Conservation (phyloP, 768 basidiomycete genomes). For the Amanita pseudoporphyria region DNA sequence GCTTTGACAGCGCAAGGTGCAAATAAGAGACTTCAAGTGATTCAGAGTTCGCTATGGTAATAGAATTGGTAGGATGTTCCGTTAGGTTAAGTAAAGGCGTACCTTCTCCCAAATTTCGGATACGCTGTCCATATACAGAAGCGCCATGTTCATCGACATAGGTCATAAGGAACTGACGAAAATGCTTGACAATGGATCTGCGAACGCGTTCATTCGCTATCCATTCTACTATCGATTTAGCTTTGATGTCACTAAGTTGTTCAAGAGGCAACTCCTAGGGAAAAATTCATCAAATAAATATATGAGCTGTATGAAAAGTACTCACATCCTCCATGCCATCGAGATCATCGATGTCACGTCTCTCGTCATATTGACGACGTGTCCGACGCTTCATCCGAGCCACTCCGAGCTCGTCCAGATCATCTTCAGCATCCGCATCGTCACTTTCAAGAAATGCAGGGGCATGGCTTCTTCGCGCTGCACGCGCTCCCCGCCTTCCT, state of each 20-base stretch:
- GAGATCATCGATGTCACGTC: slow-evolving; percentile 81
- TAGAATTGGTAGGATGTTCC: slow-evolving; percentile 1
- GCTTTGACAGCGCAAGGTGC: slow-evolving; percentile 87
- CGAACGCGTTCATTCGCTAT: slow-evolving; percentile 89
- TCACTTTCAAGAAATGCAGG: slow-evolving; percentile 85
- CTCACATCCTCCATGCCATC: slow-evolving; percentile 82
- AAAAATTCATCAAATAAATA: neutral
- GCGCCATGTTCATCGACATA: slow-evolving; percentile 87
- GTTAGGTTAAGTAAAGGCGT: slow-evolving; percentile 12
- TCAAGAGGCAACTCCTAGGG: slow-evolving; percentile 86
- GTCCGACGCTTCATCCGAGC: slow-evolving; percentile 73
- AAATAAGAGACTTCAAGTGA: slow-evolving; percentile 96
- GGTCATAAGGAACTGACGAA: slow-evolving; percentile 92
- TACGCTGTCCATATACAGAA: slow-evolving; percentile 92
- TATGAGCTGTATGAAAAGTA: slow-evolving; percentile 8
- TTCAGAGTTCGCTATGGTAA: slow-evolving; percentile 78
- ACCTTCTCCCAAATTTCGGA: slow-evolving; percentile 94
- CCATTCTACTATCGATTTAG: slow-evolving; percentile 97
- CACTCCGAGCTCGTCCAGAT: slow-evolving; percentile 56
- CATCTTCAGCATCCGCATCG: slow-evolving; percentile 68
- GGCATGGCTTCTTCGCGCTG: slow-evolving; percentile 68
- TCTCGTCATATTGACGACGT: slow-evolving; percentile 90
- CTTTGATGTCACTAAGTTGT: slow-evolving; percentile 95
- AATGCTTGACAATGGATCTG: slow-evolving; percentile 84
- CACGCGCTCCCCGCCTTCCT: slow-evolving; percentile 62